A percentile compares a stretch with the other conserved stretches of the same genome.
Conservation (phyloP, 2,329 filamentous ascomycete species). For the Coniochaeta pulveracea region DNA sequence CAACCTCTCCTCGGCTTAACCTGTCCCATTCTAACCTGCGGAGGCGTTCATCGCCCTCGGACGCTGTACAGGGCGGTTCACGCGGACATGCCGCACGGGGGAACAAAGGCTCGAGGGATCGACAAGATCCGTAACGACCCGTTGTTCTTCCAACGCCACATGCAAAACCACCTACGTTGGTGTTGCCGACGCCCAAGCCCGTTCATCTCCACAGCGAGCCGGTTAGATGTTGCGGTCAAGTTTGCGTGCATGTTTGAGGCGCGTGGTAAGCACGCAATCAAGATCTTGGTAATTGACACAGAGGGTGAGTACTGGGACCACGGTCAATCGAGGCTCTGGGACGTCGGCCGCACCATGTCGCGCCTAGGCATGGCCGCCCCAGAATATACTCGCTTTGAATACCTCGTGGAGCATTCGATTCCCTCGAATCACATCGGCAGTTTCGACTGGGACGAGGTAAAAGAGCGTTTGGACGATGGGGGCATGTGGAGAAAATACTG, state of each 20-base stretch:
- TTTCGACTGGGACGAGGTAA: background rate
- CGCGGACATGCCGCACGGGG: background rate
- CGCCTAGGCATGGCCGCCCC: background rate
- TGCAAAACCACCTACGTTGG: conserved; percentile 1
- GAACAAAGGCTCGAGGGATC: background rate
- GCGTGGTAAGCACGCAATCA: background rate
- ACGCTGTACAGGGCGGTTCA: background rate
- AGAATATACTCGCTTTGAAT: background rate
- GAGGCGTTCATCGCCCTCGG: background rate
- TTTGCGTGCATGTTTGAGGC: background rate
- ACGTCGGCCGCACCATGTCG: background rate
- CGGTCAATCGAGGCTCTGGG: background rate
- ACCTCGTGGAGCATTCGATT: background rate
- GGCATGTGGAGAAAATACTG: too few relatives aligned
- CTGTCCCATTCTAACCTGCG: background rate
- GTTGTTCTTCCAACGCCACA: background rate
- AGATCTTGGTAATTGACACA: background rate
- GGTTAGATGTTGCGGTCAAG: background rate
- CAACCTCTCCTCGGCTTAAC: too few relatives aligned
- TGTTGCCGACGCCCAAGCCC: background rate
- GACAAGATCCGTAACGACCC: background rate
- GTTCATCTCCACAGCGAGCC: background rate
- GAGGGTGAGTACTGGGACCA: background rate
- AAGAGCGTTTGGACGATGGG: too few relatives aligned
- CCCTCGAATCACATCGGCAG: background rate